Percentiles rank a stretch among this genome's conserved stretches.
Conservation (phyloP, 208 protist genomes). For the Leishmania tarentolae region DNA sequence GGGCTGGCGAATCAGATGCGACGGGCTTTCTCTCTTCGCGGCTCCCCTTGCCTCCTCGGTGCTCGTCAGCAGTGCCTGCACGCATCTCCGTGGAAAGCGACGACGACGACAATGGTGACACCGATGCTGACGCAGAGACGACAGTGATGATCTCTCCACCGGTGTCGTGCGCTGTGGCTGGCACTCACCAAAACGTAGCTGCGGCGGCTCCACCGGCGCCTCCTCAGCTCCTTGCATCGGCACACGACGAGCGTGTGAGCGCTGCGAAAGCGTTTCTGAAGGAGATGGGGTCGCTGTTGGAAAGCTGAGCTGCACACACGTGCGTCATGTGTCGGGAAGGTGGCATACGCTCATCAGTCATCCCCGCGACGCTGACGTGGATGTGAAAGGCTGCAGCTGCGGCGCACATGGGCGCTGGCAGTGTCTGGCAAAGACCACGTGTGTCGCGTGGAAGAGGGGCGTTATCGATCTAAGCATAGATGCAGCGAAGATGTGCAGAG, state of each 20-base stretch:
- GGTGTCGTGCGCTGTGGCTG: not conserved
- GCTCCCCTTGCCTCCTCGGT: not conserved
- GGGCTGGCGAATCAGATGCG: not conserved
- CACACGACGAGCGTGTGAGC: slow-evolving; percentile 20
- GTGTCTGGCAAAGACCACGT: not conserved
- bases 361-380: not conserved
- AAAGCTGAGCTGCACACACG: not conserved
- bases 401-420: not conserved
- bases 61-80: not conserved
- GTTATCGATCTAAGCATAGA: not conserved
- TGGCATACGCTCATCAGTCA: not conserved
- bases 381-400: not conserved
- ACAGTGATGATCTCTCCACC: slow-evolving; percentile 4
- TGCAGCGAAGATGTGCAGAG: not conserved
- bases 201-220: not conserved
- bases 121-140: not conserved
- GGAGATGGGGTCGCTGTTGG: slow-evolving; percentile 27
- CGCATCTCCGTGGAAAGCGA: not conserved
- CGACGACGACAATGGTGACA: not conserved
- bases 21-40: not conserved
- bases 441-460: too few species aligned
- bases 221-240: not conserved
- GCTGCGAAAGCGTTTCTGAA: slow-evolving; percentile 28
- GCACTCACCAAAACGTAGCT: not conserved
- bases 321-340: not conserved